Evolutionary conservation across 257 asterid species (phyloP), one percentile per base, ranked within the genome.

Genomic region (Leonotis leonurus): DNA sequence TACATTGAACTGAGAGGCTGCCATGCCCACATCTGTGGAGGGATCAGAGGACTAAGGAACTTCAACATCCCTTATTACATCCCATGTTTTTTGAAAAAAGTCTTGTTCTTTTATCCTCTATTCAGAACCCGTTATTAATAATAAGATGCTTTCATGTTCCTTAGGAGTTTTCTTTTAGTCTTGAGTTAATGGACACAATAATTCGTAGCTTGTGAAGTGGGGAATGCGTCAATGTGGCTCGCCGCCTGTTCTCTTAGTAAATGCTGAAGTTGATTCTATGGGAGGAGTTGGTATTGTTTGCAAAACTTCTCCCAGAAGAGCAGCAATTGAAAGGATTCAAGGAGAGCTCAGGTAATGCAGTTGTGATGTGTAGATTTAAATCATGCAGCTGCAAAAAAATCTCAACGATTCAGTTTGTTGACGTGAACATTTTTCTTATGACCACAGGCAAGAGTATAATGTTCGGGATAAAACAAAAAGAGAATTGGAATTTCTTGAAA

Each of bases 201-300:
- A 74, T 64, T 37, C 35, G 57, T 78, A 76, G 84, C 84, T 76
- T 65, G 76, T 73, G 72, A 76, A 74, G 72, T 64, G 70, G 75
- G 92, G 84, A 60, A 78, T 88, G 88, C 86, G 81, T 81, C 87
- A 89, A 77, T 85, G 78, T 70, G 73, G 73, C 70, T 71, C 82
- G 68, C 73, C 80, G 71, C 71, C 83, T 79, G 77, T 64, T 77
- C 78, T 75, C 66, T 24, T 86, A 84, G 97, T 85, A 88, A 71
- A 92, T 92, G 95, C 98, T 72, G 90, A 85, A 74, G 73, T 81
- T 76, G 86, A 80, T 85, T 83, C 95, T 67, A 92, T 92, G 98
- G 98, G 95, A 74, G 93, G 95, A 73, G 93, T 81, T 80, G 89
- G 84, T 75, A 67, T 71, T 81, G 83, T 73, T 57, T 73, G 77